These are phyloP conservation scores for Taiozyma sp. DNA, from an alignment of 1,139 yeast genomes.

Conservation along the genomic window DNA sequence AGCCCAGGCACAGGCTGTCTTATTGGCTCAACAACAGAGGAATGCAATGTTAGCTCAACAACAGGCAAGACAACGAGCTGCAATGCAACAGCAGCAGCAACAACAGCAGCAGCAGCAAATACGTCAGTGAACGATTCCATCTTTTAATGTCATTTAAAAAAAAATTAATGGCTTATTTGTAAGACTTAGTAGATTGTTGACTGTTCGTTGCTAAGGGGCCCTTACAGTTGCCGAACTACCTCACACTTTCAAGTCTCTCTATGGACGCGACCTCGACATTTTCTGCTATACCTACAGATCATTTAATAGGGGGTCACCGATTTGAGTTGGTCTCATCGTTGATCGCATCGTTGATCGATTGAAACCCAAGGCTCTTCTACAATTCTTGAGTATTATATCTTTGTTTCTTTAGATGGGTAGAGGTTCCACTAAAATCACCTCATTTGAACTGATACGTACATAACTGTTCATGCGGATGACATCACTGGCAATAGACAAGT, in stretches of 20 bases:
- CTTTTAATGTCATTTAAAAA: neutral
- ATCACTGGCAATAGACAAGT: constrained; percentile 13
- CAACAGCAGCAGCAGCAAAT: neutral
- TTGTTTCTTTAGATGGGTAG: neutral
- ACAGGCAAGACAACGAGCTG: constrained; percentile 23
- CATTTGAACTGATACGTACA: constrained; percentile 14
- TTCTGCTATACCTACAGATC: too few species aligned
- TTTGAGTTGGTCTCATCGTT: too few species aligned
- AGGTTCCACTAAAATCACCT: constrained; percentile 20
- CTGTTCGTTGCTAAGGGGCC: too few species aligned
- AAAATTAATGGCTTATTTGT: too few species aligned
- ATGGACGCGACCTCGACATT: too few species aligned
- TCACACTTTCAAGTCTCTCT: too few species aligned
- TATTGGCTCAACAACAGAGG: constrained; percentile 9
- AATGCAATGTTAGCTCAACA: constrained; percentile 28
- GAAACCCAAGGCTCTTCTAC: neutral
- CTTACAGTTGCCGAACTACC: too few species aligned
- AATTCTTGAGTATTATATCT: too few species aligned
- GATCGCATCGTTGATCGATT: neutral
- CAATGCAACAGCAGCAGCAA: constrained; percentile 12
- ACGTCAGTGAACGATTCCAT: neutral
- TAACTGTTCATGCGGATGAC: constrained; percentile 15
- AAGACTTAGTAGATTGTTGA: neutral
- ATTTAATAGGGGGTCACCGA: too few species aligned
- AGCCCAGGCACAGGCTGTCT: constrained; percentile 4